Evolutionary conservation across 768 basidiomycete genomes (phyloP).

Genomic region (Tylopilus intermedius): DNA sequence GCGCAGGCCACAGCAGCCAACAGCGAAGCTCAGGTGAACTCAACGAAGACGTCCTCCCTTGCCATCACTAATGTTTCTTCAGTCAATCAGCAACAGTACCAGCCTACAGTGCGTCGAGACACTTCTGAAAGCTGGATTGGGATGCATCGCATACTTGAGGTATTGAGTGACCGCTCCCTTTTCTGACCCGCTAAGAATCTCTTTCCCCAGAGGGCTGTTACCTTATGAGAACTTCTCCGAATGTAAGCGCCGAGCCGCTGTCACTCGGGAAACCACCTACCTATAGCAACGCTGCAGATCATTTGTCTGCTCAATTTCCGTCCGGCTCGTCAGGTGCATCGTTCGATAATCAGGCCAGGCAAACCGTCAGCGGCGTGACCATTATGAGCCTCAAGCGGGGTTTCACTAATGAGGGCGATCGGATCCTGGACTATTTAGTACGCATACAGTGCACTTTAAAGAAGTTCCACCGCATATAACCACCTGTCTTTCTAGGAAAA

Average conservation of each 20-base stretch:
- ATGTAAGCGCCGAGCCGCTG: constrained; percentile 35
- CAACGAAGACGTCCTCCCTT: not conserved
- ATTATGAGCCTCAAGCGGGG: constrained; percentile 73
- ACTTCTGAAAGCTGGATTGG: constrained; percentile 64
- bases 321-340: constrained; percentile 31
- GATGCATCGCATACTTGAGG: constrained; percentile 77
- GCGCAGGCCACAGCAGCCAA: constrained; percentile 15
- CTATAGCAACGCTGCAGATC: constrained; percentile 14
- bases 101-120: constrained; percentile 71
- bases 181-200: constrained; percentile 6
- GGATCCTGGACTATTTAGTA: constrained; percentile 76
- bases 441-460: constrained; percentile 22
- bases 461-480: constrained; percentile 6
- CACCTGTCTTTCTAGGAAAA: constrained; percentile 50
- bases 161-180: constrained; percentile 15
- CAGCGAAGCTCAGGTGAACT: constrained; percentile 25
- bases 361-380: constrained; percentile 58
- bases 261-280: not conserved
- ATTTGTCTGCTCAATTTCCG: constrained; percentile 29
- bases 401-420: constrained; percentile 78
- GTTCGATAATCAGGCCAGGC: constrained; percentile 35
- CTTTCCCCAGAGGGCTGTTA: constrained; percentile 54
- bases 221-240: constrained; percentile 76
- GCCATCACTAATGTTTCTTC: constrained; percentile 14
- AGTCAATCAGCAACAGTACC: constrained; percentile 51